Evolutionary conservation across 1,284 basidiomycete genomes (phyloP).

Genomic region (Somion occarium): DNA sequence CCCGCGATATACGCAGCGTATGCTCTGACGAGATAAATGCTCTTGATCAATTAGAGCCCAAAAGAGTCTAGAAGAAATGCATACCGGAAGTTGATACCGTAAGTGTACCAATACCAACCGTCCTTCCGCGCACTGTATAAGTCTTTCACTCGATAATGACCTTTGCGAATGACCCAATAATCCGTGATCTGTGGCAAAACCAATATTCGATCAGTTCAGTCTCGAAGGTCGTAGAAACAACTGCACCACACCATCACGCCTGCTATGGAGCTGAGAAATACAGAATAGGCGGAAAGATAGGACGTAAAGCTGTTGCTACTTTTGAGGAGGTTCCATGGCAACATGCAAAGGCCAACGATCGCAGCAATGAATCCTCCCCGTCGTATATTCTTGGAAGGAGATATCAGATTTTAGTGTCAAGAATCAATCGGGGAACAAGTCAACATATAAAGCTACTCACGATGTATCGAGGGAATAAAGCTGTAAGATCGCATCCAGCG

Average conservation of each 20-base stretch:
- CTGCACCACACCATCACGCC: slow-evolving; percentile 65
- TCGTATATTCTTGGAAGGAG: slow-evolving; percentile 63
- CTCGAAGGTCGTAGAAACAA: slow-evolving; percentile 1
- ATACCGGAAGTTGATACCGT: slow-evolving; percentile 69
- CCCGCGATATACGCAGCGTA: slow-evolving; percentile 72
- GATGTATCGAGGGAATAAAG: slow-evolving; percentile 76
- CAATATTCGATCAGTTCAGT: neutral
- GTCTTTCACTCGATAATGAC: slow-evolving; percentile 68
- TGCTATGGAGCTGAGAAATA: slow-evolving; percentile 78
- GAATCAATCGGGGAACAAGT: neutral
- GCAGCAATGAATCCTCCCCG: slow-evolving; percentile 80
- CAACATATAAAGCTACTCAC: slow-evolving; percentile 40
- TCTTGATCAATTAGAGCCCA: slow-evolving; percentile 5
- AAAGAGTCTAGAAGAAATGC: slow-evolving; percentile 11
- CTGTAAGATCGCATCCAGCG: slow-evolving; percentile 83
- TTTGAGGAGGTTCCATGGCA: slow-evolving; percentile 80
- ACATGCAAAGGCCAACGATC: slow-evolving; percentile 69
- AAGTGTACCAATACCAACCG: slow-evolving; percentile 76
- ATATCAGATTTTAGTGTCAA: neutral
- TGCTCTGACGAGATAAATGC: slow-evolving; percentile 42
- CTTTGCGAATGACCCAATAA: slow-evolving; percentile 75
- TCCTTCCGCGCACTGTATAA: slow-evolving; percentile 56
- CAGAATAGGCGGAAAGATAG: slow-evolving; percentile 82
- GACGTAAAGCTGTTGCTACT: slow-evolving; percentile 75
- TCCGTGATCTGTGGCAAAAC: slow-evolving; percentile 52